Percentiles rank a stretch among this genome's conserved stretches.
Evolutionary conservation across 2,329 filamentous ascomycete genomes (phyloP).

Genomic region (Botryotinia calthae): DNA sequence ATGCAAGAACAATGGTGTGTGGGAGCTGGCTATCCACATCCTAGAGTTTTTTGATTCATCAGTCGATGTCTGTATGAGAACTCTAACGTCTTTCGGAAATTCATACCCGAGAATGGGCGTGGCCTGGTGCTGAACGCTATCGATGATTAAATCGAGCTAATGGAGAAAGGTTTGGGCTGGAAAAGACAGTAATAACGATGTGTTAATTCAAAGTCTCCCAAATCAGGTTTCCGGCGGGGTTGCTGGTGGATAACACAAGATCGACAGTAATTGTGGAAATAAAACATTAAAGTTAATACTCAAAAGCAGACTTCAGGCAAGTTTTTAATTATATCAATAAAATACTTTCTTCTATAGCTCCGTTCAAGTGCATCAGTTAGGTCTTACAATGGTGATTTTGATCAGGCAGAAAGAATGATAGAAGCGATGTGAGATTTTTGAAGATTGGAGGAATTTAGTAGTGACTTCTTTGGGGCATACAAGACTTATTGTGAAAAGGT

Average conservation of each 20-base stretch:
- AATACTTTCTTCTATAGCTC: background rate
- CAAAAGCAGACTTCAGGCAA: background rate
- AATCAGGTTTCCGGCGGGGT: background rate
- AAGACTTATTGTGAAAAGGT: fast-evolving
- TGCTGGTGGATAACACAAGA: background rate
- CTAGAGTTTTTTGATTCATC: background rate
- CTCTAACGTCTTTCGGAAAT: background rate
- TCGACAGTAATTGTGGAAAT: background rate
- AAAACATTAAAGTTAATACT: background rate
- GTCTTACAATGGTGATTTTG: background rate
- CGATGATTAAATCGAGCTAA: background rate
- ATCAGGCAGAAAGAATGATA: background rate
- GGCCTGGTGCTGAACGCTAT: background rate
- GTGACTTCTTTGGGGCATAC: background rate
- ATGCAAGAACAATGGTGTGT: background rate
- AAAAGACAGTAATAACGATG: background rate
- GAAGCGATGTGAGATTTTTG: background rate
- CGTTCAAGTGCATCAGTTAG: background rate
- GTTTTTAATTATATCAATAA: background rate
- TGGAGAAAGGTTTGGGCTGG: background rate
- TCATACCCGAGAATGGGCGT: background rate
- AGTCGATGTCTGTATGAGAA: background rate
- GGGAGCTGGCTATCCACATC: background rate
- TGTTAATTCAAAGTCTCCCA: background rate
- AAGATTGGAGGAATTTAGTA: background rate